These are phyloP conservation scores for Russula compacta DNA, from an alignment of 768 basidiomycete species.

Conservation along the genomic window DNA sequence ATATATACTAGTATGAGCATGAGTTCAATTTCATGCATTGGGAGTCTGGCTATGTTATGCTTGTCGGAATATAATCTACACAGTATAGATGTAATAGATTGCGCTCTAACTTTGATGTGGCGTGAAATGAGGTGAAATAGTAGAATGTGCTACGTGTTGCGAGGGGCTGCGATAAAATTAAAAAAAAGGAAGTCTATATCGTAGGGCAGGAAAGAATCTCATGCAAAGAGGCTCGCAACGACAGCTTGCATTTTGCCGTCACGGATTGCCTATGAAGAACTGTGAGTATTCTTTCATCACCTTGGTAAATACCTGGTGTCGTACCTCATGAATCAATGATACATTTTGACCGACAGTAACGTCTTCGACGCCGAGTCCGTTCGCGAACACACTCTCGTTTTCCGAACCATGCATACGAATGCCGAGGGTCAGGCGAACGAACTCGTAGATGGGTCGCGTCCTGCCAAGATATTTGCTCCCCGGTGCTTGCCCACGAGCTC, in stretches of 20 bases:
- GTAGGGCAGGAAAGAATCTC: not conserved
- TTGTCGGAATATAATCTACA: not conserved
- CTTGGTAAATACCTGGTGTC: not conserved
- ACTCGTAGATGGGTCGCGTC: slow-evolving; percentile 69
- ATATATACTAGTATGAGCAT: not conserved
- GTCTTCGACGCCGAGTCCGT: slow-evolving; percentile 60
- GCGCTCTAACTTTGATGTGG: not conserved
- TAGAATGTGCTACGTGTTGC: not conserved
- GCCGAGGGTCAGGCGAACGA: slow-evolving; percentile 60
- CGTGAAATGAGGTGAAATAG: not conserved
- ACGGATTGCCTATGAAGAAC: slow-evolving; percentile 39
- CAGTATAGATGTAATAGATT: not conserved
- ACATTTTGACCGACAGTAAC: slow-evolving; percentile 63
- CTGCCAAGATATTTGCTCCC: slow-evolving; percentile 58
- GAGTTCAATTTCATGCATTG: not conserved
- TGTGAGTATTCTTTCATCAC: not conserved
- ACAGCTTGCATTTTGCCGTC: slow-evolving; percentile 58
- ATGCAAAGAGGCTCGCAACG: slow-evolving; percentile 44
- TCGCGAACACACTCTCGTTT: slow-evolving; percentile 51
- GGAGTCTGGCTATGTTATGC: not conserved
- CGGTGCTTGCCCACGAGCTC: slow-evolving; percentile 51
- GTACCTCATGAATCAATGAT: slow-evolving; percentile 65
- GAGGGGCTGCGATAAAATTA: not conserved
- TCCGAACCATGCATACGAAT: slow-evolving; percentile 74
- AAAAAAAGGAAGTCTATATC: not conserved